Evolutionary conservation across 2,329 filamentous ascomycete genomes (phyloP).

Genomic region (Coniochaeta sp.): DNA sequence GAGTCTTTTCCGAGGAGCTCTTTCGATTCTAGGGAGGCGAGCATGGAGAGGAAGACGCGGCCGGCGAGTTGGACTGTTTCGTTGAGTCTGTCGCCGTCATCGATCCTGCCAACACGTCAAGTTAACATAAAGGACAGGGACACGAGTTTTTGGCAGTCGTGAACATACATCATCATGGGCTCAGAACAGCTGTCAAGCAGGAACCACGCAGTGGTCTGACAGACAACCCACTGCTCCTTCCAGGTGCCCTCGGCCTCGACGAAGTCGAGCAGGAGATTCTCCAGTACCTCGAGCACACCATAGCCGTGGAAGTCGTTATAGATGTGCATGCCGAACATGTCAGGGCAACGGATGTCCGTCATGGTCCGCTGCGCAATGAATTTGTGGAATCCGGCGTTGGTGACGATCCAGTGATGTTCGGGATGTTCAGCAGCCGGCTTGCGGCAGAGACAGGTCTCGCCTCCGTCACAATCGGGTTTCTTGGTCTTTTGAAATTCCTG

Average conservation of each 20-base stretch:
- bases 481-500: slow-evolving; percentile 1
- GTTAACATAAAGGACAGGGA: background rate
- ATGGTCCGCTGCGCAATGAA: slow-evolving; percentile 13
- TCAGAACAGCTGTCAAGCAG: slow-evolving; percentile 9
- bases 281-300: slow-evolving; percentile 30
- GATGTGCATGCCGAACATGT: slow-evolving; percentile 31
- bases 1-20: slow-evolving; percentile 22
- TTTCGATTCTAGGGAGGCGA: slow-evolving; percentile 25
- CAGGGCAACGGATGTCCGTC: slow-evolving; percentile 21
- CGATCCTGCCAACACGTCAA: slow-evolving; percentile 12
- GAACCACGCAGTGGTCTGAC: slow-evolving; percentile 26
- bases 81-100: slow-evolving; percentile 17
- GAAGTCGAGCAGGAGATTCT: slow-evolving; percentile 32
- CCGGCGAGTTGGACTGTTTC: slow-evolving; percentile 15
- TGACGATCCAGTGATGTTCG: slow-evolving; percentile 23
- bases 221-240: slow-evolving; percentile 29
- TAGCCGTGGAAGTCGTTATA: slow-evolving; percentile 33
- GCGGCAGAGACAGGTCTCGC: slow-evolving; percentile 23
- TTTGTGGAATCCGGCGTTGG: slow-evolving; percentile 19
- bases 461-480: slow-evolving; percentile 13
- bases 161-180: slow-evolving; percentile 12
- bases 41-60: slow-evolving; percentile 29
- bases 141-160: background rate
- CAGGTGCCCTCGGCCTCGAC: slow-evolving; percentile 18
- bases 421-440: slow-evolving; percentile 21